Percentiles rank a stretch among this genome's conserved stretches.
Conservation (phyloP, 2,329 filamentous ascomycete species). For the Scedosporium apiospermum region DNA sequence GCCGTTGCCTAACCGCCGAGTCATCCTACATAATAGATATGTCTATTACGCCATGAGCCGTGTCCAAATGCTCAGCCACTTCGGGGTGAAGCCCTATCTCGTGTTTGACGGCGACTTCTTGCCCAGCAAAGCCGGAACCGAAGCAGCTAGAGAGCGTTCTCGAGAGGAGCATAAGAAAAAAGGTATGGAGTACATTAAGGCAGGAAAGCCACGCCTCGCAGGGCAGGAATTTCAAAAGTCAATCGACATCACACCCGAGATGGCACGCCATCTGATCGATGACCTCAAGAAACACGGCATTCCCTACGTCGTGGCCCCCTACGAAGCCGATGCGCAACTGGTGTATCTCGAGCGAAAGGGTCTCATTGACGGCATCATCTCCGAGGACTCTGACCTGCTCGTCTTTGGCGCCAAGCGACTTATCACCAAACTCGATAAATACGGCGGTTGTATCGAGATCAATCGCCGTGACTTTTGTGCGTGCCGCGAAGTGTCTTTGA, state of each 20-base stretch:
- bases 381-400: slow-evolving; percentile 90
- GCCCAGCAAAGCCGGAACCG: slow-evolving; percentile 85
- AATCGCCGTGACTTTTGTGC: slow-evolving; percentile 81
- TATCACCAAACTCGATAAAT: slow-evolving; percentile 87
- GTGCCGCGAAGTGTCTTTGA: slow-evolving; percentile 77
- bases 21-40: slow-evolving; percentile 46
- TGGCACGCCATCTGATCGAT: slow-evolving; percentile 87
- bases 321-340: slow-evolving; percentile 95
- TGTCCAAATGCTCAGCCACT: slow-evolving; percentile 88
- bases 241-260: slow-evolving; percentile 89
- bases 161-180: slow-evolving; percentile 67
- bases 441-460: slow-evolving; percentile 88
- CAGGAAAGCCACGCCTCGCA: slow-evolving; percentile 73
- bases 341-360: slow-evolving; percentile 86
- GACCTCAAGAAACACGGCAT: slow-evolving; percentile 74
- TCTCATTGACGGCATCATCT: slow-evolving; percentile 77
- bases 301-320: slow-evolving; percentile 87
- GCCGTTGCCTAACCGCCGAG: slow-evolving; percentile 5
- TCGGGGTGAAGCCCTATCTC: slow-evolving; percentile 86
- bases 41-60: slow-evolving; percentile 84
- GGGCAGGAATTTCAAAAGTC: slow-evolving; percentile 86
- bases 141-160: slow-evolving; percentile 63
- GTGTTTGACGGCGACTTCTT: slow-evolving; percentile 95
- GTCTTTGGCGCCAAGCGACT: slow-evolving; percentile 90
- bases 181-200: slow-evolving; percentile 70